phyloP scores from a whole-genome alignment of 306 rosid genomes.

The Cucurbita maxima region DNA sequence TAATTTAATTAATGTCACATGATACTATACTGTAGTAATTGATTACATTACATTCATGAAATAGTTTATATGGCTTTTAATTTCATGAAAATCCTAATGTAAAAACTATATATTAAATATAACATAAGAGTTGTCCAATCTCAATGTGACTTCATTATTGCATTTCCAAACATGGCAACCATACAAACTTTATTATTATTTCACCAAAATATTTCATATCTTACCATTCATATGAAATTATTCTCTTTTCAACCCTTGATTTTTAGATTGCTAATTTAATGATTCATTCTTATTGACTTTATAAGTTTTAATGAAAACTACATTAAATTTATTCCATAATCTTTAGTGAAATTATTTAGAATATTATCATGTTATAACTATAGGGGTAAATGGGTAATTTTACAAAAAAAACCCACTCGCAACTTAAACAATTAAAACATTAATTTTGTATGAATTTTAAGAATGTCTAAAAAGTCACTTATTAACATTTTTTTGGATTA shows the following conservation, averaged over 20 bases:
- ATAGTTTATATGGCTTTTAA: background rate
- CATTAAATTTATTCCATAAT: background rate
- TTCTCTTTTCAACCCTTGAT: background rate
- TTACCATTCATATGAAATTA: constrained; percentile 4
- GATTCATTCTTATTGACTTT: background rate
- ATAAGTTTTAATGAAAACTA: background rate
- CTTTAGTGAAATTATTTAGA: background rate
- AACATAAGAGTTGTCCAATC: background rate
- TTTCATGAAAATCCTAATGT: background rate
- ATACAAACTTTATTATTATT: background rate
- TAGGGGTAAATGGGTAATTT: background rate
- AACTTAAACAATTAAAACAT: too few relatives aligned
- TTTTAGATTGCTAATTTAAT: background rate
- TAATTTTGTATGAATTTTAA: too few relatives aligned
- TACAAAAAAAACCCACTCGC: too few relatives aligned
- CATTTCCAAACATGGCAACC: background rate
- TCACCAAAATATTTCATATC: background rate
- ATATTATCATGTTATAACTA: background rate
- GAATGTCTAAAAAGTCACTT: too few relatives aligned
- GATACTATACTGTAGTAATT: background rate
- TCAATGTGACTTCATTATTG: background rate
- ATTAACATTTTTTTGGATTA: too few relatives aligned
- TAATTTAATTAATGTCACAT: background rate
- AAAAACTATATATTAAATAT: background rate
- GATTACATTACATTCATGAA: background rate